Percentiles rank a stretch among this genome's conserved stretches.
Conservation (phyloP, 2,329 filamentous ascomycete genomes). For the Microsporum audouinii region DNA sequence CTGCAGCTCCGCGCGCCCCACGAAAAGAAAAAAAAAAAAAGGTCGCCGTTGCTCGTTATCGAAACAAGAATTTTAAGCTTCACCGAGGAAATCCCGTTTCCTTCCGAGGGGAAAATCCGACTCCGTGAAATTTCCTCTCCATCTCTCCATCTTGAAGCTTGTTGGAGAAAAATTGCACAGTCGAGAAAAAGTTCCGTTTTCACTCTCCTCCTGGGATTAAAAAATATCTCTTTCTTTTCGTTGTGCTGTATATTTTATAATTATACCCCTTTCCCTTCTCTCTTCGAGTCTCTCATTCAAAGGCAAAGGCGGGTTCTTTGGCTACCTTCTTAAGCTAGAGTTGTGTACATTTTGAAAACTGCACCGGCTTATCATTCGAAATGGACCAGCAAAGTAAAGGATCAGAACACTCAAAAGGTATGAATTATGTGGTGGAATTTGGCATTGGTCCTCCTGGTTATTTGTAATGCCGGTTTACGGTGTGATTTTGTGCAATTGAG, state of each 20-base stretch:
- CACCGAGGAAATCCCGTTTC: conserved; percentile 17
- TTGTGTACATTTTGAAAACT: conserved; percentile 1
- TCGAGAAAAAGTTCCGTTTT: conserved; percentile 5
- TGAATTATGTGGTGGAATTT: conserved; percentile 4
- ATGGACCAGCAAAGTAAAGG: conserved; percentile 33
- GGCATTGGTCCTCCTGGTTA: not conserved
- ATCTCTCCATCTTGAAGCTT: not conserved
- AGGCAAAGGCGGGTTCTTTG: conserved; percentile 3
- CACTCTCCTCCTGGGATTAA: conserved; percentile 6
- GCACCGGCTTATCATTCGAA: conserved; percentile 11
- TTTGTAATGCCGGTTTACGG: not conserved
- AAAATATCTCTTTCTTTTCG: conserved; percentile 9
- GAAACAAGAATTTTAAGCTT: not conserved
- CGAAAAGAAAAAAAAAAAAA: not conserved
- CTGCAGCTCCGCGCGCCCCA: not conserved
- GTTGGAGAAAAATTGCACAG: not conserved
- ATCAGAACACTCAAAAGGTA: conserved; percentile 32
- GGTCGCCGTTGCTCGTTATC: not conserved
- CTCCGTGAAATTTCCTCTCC: conserved; percentile 28
- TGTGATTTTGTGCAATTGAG: not conserved
- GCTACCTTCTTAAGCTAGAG: conserved; percentile 7
- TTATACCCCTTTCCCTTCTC: conserved; percentile 5
- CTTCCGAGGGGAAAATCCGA: conserved; percentile 30
- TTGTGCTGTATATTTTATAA: conserved; percentile 10
- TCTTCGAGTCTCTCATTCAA: conserved; percentile 5